Conservation (phyloP, 1,284 basidiomycete species). For the Irpex lacteus region DNA sequence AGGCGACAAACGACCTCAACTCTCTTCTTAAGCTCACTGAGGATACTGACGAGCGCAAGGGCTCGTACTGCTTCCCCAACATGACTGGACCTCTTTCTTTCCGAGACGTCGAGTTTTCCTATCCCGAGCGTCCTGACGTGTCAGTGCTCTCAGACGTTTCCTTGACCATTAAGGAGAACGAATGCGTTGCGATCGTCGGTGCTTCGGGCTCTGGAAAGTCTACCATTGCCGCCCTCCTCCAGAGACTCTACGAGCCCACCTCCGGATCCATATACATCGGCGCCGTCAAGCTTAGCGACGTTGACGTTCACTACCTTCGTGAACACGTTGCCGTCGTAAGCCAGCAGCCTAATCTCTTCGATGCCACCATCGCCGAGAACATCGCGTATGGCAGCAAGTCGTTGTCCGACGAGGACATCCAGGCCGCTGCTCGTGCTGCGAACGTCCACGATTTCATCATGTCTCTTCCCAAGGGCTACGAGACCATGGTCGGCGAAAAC, state of each 20-base stretch:
- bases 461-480: slow-evolving; percentile 79
- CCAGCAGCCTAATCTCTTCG: slow-evolving; percentile 85
- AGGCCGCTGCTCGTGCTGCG: slow-evolving; percentile 70
- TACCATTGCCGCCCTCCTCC: slow-evolving; percentile 79
- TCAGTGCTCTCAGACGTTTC: slow-evolving; percentile 68
- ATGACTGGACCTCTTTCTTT: slow-evolving; percentile 69
- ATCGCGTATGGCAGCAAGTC: slow-evolving; percentile 74
- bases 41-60: slow-evolving; percentile 66
- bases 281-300: slow-evolving; percentile 44
- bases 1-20: slow-evolving; percentile 80
- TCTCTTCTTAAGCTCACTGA: slow-evolving; percentile 61
- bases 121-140: slow-evolving; percentile 76
- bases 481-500: slow-evolving; percentile 87
- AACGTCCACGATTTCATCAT: slow-evolving; percentile 87
- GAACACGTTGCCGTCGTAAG: slow-evolving; percentile 83
- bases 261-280: slow-evolving; percentile 64
- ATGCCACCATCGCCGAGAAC: slow-evolving; percentile 82
- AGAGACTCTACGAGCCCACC: slow-evolving; percentile 81
- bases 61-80: slow-evolving; percentile 55
- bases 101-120: slow-evolving; percentile 74
- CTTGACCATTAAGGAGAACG: slow-evolving; percentile 65
- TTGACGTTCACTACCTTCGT: slow-evolving; percentile 75
- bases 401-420: slow-evolving; percentile 55
- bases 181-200: slow-evolving; percentile 88
- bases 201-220: slow-evolving; percentile 89